Evolutionary conservation across 345 rosid genomes (phyloP).

Genomic region (Populus euphratica): DNA sequence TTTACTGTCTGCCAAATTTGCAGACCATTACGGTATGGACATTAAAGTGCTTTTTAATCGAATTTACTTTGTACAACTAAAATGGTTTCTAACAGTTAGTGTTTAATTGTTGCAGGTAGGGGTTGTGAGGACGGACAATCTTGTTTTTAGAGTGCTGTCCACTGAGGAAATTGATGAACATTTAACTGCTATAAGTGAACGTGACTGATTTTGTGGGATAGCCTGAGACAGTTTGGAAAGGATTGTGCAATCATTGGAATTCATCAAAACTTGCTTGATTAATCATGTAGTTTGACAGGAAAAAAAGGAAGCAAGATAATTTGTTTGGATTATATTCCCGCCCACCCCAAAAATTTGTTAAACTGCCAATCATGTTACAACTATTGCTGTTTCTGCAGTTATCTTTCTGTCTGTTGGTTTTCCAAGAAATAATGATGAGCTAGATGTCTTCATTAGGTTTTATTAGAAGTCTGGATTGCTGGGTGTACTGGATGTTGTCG

Average conservation of each 20-base stretch:
- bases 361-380: background rate
- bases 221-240: background rate
- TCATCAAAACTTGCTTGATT: background rate
- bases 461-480: no score
- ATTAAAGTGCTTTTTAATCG: background rate
- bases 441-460: no score
- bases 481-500: no score
- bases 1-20: no score
- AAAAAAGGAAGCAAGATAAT: background rate
- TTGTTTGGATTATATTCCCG: background rate
- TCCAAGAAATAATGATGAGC: background rate
- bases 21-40: background rate
- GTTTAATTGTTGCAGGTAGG: slow-evolving; percentile 49
- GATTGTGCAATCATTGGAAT: background rate
- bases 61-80: background rate
- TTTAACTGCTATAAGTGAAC: slow-evolving; percentile 76
- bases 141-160: slow-evolving; percentile 50
- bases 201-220: slow-evolving; percentile 38
- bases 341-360: background rate
- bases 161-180: slow-evolving; percentile 78
- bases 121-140: slow-evolving; percentile 63
- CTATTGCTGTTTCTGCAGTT: background rate
- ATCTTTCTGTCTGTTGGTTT: background rate
- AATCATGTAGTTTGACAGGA: background rate
- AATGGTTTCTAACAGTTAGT: background rate